Evolutionary conservation across 2,329 filamentous ascomycete genomes (phyloP).

Genomic region (Penicillium corylophilum): DNA sequence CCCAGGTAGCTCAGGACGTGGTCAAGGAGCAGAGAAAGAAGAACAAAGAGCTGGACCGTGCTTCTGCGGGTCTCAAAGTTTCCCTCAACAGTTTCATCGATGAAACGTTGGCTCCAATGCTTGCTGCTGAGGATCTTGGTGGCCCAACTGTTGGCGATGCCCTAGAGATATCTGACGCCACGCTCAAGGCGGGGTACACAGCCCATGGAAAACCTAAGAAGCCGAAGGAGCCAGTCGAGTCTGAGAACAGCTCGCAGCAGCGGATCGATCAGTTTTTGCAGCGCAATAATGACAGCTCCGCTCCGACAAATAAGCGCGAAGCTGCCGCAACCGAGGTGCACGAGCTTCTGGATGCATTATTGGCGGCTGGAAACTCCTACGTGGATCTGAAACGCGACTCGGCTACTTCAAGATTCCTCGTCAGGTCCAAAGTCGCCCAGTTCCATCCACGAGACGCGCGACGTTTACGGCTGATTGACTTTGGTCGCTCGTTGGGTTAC

Average conservation of each 20-base stretch:
- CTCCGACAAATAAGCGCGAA: conserved; percentile 45
- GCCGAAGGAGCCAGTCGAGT: conserved; percentile 27
- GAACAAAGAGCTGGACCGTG: conserved; percentile 60
- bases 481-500: conserved; percentile 42
- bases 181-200: conserved; percentile 54
- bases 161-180: conserved; percentile 61
- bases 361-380: conserved; percentile 50
- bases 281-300: conserved; percentile 27
- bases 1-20: conserved; percentile 62
- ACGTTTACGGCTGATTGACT: conserved; percentile 54
- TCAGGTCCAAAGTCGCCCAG: conserved; percentile 56
- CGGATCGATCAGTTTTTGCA: conserved; percentile 54
- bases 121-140: conserved; percentile 80
- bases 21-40: conserved; percentile 61
- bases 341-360: conserved; percentile 47
- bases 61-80: conserved; percentile 61
- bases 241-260: conserved; percentile 42
- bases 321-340: conserved; percentile 50
- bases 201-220: conserved; percentile 50
- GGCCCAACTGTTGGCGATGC: conserved; percentile 78
- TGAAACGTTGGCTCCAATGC: conserved; percentile 67
- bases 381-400: conserved; percentile 51
- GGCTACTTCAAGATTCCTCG: conserved; percentile 54
- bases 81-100: conserved; percentile 70
- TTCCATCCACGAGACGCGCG: conserved; percentile 56